Conservation (phyloP, 2,329 filamentous ascomycete genomes). For the Trichoderma sp. region DNA sequence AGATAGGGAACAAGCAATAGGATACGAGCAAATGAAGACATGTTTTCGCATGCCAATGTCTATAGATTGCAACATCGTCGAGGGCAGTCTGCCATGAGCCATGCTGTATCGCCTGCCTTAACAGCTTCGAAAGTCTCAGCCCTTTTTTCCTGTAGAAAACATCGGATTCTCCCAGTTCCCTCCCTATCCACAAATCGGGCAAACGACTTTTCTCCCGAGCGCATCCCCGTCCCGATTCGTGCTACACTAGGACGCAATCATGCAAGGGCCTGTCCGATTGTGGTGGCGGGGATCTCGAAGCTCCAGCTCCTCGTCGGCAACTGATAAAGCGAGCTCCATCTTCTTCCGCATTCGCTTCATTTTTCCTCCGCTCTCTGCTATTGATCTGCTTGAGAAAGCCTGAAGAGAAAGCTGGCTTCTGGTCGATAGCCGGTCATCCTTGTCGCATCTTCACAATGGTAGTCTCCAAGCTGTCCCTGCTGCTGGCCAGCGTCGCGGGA, state of each 20-base stretch:
- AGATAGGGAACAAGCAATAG: neutral
- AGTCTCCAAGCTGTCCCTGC: conserved; percentile 17
- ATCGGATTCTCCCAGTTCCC: no score
- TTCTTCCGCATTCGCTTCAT: neutral
- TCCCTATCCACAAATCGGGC: neutral
- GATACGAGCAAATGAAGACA: no score
- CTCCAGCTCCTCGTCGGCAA: neutral
- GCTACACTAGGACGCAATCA: conserved; percentile 1
- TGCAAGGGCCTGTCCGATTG: conserved; percentile 11
- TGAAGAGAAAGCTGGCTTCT: neutral
- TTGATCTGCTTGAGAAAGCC: neutral
- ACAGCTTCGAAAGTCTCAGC: no score
- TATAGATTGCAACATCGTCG: no score
- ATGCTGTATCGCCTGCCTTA: no score
- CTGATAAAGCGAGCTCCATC: conserved; percentile 21
- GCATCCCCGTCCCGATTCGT: neutral
- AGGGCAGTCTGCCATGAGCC: no score
- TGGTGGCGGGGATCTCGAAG: conserved; percentile 16
- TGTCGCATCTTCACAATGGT: conserved; percentile 10
- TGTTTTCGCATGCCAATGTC: no score
- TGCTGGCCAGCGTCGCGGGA: conserved; percentile 23
- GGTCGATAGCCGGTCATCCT: neutral
- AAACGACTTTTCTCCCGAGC: neutral
- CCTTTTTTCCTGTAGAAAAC: no score
- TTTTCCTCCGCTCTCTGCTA: neutral